These are phyloP conservation scores for Clonostachys chloroleuca DNA, from an alignment of 2,329 filamentous ascomycete genomes.

Conservation along the genomic window DNA sequence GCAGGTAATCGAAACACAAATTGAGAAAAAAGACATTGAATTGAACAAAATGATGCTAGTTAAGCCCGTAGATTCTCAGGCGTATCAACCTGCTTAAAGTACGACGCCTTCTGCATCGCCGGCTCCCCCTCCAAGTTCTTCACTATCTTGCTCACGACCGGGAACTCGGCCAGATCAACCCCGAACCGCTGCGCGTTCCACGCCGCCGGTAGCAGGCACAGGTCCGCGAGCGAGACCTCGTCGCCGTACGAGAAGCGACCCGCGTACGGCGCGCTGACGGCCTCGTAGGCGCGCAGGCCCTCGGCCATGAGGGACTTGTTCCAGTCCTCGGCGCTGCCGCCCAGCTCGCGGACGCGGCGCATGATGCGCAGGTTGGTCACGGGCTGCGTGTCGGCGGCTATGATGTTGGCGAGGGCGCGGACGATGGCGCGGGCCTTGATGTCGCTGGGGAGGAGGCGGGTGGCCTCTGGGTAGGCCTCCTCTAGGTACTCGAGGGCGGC, in stretches of 20 bases:
- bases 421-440: slow-evolving; percentile 39
- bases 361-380: slow-evolving; percentile 30
- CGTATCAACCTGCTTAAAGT: slow-evolving; percentile 46
- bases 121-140: slow-evolving; percentile 39
- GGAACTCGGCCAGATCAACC: slow-evolving; percentile 45
- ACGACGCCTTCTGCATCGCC: slow-evolving; percentile 47
- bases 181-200: slow-evolving; percentile 52
- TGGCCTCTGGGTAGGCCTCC: slow-evolving; percentile 37
- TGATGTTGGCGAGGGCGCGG: slow-evolving; percentile 47
- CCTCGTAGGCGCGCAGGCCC: slow-evolving; percentile 54
- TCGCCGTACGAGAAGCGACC: slow-evolving; percentile 53
- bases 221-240: slow-evolving; percentile 51
- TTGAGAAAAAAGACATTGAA: too few species aligned
- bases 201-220: slow-evolving; percentile 51
- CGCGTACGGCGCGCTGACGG: slow-evolving; percentile 24
- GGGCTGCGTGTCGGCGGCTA: slow-evolving; percentile 55
- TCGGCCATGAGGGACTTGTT: slow-evolving; percentile 42
- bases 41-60: slow-evolving; percentile 31
- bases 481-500: slow-evolving; percentile 61
- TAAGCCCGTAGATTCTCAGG: slow-evolving; percentile 20
- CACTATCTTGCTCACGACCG: slow-evolving; percentile 38
- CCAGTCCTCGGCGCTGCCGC: slow-evolving; percentile 40
- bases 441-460: slow-evolving; percentile 41
- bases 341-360: slow-evolving; percentile 9
- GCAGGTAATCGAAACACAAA: slow-evolving; percentile 2